Percentiles rank a stretch among this genome's conserved stretches.
These are phyloP conservation scores for Penicillium glabrum DNA, from an alignment of 2,329 filamentous ascomycete species.

Conservation along the genomic window DNA sequence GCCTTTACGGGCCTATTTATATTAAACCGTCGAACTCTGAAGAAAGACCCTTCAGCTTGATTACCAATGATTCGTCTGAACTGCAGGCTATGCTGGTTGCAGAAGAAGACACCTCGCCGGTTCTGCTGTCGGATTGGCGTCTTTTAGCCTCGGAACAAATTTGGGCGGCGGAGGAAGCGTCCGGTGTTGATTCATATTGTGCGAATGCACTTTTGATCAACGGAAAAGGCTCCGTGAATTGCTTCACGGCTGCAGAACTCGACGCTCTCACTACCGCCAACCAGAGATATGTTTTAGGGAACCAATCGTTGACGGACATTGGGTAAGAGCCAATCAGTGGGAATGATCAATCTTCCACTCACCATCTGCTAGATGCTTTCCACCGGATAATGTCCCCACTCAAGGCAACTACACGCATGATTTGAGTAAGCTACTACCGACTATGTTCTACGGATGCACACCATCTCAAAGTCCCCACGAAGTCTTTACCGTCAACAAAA, in stretches of 20 bases:
- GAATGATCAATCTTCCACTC: background rate
- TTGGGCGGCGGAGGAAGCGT: constrained; percentile 28
- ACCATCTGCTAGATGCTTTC: constrained; percentile 23
- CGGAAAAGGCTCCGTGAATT: constrained; percentile 48
- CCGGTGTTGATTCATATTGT: constrained; percentile 50
- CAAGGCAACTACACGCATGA: constrained; percentile 21
- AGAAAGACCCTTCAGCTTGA: constrained; percentile 28
- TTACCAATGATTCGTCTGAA: constrained; percentile 31
- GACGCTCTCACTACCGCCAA: constrained; percentile 34
- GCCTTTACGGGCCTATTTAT: constrained; percentile 57
- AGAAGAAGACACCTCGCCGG: constrained; percentile 46
- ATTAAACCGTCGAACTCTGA: constrained; percentile 38
- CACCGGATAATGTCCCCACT: constrained; percentile 15
- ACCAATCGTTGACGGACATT: constrained; percentile 26
- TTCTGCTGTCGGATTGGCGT: constrained; percentile 59
- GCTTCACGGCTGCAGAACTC: constrained; percentile 21
- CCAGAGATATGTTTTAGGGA: constrained; percentile 16
- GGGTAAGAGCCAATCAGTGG: constrained; percentile 17
- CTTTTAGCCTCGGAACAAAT: constrained; percentile 54
- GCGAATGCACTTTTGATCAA: constrained; percentile 64
- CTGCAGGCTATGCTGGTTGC: constrained; percentile 50
- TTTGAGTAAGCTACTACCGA: constrained; percentile 15
- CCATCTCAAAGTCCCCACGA: constrained; percentile 27
- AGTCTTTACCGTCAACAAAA: constrained; percentile 33
- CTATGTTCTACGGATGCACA: constrained; percentile 25